Evolutionary conservation across 2,329 filamentous ascomycete species (phyloP), one percentile per base, ranked within the genome.

Genomic region (Arthroderma sp.): DNA sequence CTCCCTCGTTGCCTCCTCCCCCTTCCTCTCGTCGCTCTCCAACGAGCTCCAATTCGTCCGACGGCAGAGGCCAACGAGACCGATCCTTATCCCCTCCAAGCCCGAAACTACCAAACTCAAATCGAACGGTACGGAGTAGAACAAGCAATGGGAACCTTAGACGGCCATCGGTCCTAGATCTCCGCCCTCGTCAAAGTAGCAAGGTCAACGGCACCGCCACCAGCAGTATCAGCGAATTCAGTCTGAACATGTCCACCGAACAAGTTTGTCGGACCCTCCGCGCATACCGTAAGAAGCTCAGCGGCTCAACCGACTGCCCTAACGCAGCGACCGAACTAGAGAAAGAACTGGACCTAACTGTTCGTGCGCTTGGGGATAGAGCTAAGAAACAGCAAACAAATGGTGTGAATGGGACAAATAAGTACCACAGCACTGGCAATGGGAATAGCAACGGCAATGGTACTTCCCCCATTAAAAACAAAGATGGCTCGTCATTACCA

Each of bases 241-340:
- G 66, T 32, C 50, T 76, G 7, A 66, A 68, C 6, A 64, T 65
- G 50, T 71, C 71, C 1, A 79, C 74, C 0, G 76, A 80, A 48
- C 72, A 74, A 45, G 62, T 79, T 1, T 74, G 72, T 54, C 70
- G 74, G 33, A 73, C 71, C 5, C 61, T 81, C 3, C 69, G 71
- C 38, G 68, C 71, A 0, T 81, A 78, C 53, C 67, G 76, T 11
- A 78, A 77, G 56, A 75, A 75, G 47, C 65, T 80, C 2, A 65
- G 68, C 11, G 65, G 65, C 4, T 68, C 66, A 29, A 65, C 58
- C 1, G 71, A 75, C 22, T 60, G 58, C 7, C 37, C 29, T 15
- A 43, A 37, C 41, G 60, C 68, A 1, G 64, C 71, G 1, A 67
- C 66, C 42, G 75, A 78, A 44, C 62, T 81, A 1, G 74, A 80